Evolutionary conservation across 208 protist genomes (phyloP), one percentile per base, ranked within the genome.

Genomic region (Plasmodiophora brassicae): DNA sequence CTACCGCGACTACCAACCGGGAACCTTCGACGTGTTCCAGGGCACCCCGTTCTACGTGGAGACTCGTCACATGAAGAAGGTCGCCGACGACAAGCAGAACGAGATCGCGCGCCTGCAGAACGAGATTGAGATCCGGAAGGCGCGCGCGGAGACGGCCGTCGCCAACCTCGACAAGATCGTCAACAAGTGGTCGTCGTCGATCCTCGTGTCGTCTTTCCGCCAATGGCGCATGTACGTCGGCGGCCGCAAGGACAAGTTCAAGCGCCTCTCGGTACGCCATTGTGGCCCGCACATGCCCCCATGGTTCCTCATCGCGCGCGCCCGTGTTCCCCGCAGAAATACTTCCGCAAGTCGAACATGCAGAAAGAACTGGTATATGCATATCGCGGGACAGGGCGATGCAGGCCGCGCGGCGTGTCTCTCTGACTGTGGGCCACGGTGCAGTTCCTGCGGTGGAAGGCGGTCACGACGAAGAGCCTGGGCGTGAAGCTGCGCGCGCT

Each of bases 191-290:
- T 38, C 32, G n/a, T 78, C 65, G 5, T 78, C 65, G 14, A 78
- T 78, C n/a, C 14, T 78, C 14, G 10, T 5, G 65, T 44, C 32
- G 10, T 44, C 65, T 14, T 78, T 78, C 41, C 65, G 65, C 5
- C 65, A 78, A 78, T 78, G 65, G 65, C 65, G 65, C n/a, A 44
- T 38, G 10, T 78, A 78, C 41, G 65, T 78, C n/a, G n/a, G 10
- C n/a, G 32, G 41, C 5, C 32, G n/a, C 10, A 78, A 78, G n/a
- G 65, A 78, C n/a, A 78, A 78, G n/a, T 36, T 78, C 65, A 8
- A 38, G 14, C 32, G 41, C 32, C 65, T 78, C 5, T 78, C 65
- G 65, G 65, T 78, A 36, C 14, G 65, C 20, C 20, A 78, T 44
- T 57, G 20, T 57, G 50, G n/a, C 32, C 65, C 65, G 32, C 41